Evolutionary conservation across 352 stramenopile genomes (phyloP), one percentile per base, ranked within the genome.

Genomic region (Aphanomyces euteiches): DNA sequence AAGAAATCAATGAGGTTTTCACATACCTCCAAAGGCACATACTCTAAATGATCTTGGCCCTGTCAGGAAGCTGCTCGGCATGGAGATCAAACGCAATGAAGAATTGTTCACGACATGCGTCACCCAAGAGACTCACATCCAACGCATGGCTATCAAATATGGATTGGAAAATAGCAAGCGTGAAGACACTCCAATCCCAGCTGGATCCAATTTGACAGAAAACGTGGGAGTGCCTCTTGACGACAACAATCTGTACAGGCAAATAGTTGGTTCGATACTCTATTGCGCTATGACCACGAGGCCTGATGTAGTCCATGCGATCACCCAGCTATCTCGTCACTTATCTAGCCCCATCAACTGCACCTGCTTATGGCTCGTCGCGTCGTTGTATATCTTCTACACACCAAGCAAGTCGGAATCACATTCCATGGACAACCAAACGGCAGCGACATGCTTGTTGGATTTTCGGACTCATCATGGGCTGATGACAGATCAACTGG

Each of bases 221-320:
- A 2, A n/a, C 45, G 45, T 19, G 13, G 45, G 45, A 1, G 1
- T 53, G 2, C 45, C 45, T n/a, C 38, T 66, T 10, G n/a, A 15
- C 38, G 43, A 66, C 58, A 57, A 66, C 13, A 53, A 66, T 13
- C 13, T 13, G 13, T 66, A 36, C 28, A 19, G 28, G 28, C 28
- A 15, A 10, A 66, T 66, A 13, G 28, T 66, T 13, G 58, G 58
- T 2, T 59, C 38, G 10, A 19, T 66, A 15, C 58, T 66, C 13
- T 66, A 64, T 28, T 66, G 58, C 19, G 58, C 58, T 13, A 15
- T 47, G 13, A 59, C 28, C 10, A 66, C 58, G 43, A 1, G 58
- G 15, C 58, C 58, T 19, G 58, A 66, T 53, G 57, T 66, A 15
- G 28, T 66, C 19, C 58, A 66, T 28, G 28, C 58, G 13, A 28